These are phyloP conservation scores for Neolentinus lepideus DNA, from an alignment of 1,284 basidiomycete species.

Conservation along the genomic window DNA sequence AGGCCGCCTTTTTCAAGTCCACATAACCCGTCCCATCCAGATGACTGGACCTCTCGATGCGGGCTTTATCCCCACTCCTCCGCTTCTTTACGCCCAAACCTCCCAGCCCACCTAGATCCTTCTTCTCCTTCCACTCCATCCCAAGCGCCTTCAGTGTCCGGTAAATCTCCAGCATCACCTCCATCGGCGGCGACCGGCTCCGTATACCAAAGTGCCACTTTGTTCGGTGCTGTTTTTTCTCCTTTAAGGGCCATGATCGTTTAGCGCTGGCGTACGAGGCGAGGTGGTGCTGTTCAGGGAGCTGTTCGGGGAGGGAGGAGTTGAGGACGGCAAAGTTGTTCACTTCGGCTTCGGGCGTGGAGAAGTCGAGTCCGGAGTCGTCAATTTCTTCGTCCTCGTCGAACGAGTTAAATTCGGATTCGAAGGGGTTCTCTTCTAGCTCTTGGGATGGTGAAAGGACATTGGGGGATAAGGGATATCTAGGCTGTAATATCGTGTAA, in stretches of 20 bases:
- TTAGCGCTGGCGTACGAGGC: slow-evolving; percentile 60
- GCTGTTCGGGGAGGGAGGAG: slow-evolving; percentile 65
- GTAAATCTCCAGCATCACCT: slow-evolving; percentile 99
- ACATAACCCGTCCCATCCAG: slow-evolving; percentile 60
- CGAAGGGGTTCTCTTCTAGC: slow-evolving; percentile 67
- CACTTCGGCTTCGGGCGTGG: slow-evolving; percentile 41
- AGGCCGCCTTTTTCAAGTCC: slow-evolving; percentile 59
- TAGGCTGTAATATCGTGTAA: slow-evolving; percentile 38
- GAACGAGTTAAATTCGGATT: slow-evolving; percentile 53
- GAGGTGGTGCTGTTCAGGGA: slow-evolving; percentile 45
- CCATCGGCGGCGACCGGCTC: slow-evolving; percentile 93
- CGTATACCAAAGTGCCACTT: slow-evolving; percentile 99
- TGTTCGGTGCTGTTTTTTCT: slow-evolving; percentile 66
- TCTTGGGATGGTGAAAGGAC: slow-evolving; percentile 49
- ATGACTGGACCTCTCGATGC: slow-evolving; percentile 54
- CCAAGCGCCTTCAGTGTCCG: slow-evolving; percentile 86
- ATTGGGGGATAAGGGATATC: slow-evolving; percentile 57
- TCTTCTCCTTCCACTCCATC: slow-evolving; percentile 96
- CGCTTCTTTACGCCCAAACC: slow-evolving; percentile 6
- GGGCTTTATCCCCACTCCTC: slow-evolving; percentile 9
- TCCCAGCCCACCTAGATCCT: slow-evolving; percentile 61
- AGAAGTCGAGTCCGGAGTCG: slow-evolving; percentile 58
- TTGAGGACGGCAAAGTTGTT: slow-evolving; percentile 83
- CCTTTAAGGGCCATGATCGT: slow-evolving; percentile 40
- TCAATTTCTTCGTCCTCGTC: slow-evolving; percentile 58